Base-by-base conservation (phyloP, 495 filamentous ascomycete species). In the Hypoxylon crocopeplum region DNA sequence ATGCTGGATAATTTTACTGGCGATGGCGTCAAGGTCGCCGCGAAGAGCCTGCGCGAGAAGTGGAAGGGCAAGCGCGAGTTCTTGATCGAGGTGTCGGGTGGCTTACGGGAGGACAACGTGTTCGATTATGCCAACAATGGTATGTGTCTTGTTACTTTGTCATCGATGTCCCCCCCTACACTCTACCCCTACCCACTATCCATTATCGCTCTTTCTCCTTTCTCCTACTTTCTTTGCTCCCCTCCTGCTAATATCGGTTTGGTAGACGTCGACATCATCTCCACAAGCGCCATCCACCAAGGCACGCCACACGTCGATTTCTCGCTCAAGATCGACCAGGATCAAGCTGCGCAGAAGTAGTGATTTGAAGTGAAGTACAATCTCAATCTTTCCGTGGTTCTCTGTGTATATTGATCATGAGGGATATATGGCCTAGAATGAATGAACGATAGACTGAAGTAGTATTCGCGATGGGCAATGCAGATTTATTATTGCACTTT, bases 1-100 rank as follows among this genome's bases (percentile, higher is more conserved):
- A 98, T 98, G 94, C 75, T 98, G 64, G 94, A 98, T 72, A 98
- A 98, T 69, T 98, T 98, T 68, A 83, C 82, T 0, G 81, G 85
- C 0, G 86, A 90, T 7, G 91, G 86, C 0, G 86, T 96, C 48
- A 85, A 82, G 66, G 74, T 78, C 22, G 89, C 89, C 0, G 89
- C 93, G 10, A 75, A 56, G 68, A 81, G 79, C 57, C 74, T 98
- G 27, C 94, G 92, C 77, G 75, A 87, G 64, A 83, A 84, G 64
- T 97, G 90, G 91, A 79, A 68, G 10, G 84, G 78, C 0, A 86
- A 86, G 69, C 74, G 77, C 48, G 62, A 81, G 27, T 92, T 94
- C 62, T 66, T 97, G 69, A 79, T 98, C 29, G 94, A 98, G 79
- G 90, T 95, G 13, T 96, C 91, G 65, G 94, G 94, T 1, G 94